Base-by-base conservation (phyloP, 2,329 filamentous ascomycete genomes). In the Colletotrichum graminicola region DNA sequence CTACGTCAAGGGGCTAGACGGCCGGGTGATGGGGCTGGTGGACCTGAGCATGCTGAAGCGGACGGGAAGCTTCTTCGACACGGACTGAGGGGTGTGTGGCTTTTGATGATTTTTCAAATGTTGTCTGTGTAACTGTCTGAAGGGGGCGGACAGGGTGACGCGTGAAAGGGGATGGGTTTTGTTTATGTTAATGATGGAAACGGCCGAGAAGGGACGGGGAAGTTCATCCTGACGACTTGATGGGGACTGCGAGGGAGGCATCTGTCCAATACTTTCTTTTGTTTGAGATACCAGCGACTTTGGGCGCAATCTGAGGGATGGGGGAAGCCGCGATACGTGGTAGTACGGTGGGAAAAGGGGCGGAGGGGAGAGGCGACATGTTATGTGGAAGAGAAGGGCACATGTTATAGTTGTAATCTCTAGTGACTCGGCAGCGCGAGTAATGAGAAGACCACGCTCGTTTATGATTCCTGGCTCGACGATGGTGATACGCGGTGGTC, bases 41-140 rank as follows among this genome's bases (percentile, higher is more conserved):
- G 83, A 87, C 70, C 66, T 85, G 76, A 79, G 79, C n/a, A 76
- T 81, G 57, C 62, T 86, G 67, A 85, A 82, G 78, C 75, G 80
- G 68, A 79, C 78, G 7, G 80, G 76, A 23, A 87, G 85, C 74
- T 86, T 84, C 75, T 86, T 86, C 60, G 84, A 87, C 39, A 77
- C 76, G 11, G 81, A 85, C 66, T 81, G 14, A 23, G 10, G 21
- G 12, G 21, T n/a, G 1, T 45, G 1, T n/a, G 29, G 29, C 29
- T 45, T 45, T 45, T n/a, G 14, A 18, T 41, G 39, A 5, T 41
- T 4, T 41, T 41, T 14, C 36, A 34, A 34, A 34, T 7, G 6
- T 7, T 34, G 34, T 34, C 34, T 34, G 29, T 29, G 29, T 29
- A 29, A 4, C 29, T 4, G 29, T 29, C 29, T 29, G 29, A 29